Base-by-base conservation (phyloP, 129 eudicot genomes). In the Saposhnikovia divaricata region DNA sequence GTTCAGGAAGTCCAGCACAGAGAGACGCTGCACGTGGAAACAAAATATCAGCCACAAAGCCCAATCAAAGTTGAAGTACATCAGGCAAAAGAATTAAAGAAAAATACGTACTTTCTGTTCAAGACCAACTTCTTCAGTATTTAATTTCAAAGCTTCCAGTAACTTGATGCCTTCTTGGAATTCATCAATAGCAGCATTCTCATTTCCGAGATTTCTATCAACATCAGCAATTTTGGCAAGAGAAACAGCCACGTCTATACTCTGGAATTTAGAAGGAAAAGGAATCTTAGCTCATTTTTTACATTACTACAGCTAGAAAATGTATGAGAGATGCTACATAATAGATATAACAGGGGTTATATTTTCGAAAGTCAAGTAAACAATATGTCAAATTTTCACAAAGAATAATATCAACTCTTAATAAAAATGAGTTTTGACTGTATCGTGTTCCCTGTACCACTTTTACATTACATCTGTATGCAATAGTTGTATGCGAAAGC, bases 191-290 rank as follows among this genome's bases (percentile, higher is more conserved):
- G 98, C 98, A 59, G 88, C 63, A 61, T 82, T 91, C 85, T 90
- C 97, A 25, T 91, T 87, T 9, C 85, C 90, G 79, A 96, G 92
- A 84, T 91, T 93, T 82, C 97, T 89, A 80, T 95, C 97, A 46
- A 92, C 93, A 61, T 95, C 99, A 75, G 99, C 97, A 82, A 95
- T 97, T 84, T 95, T 95, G 37, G 97, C 99, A 74, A 95, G 91
- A 72, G 99, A 95, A 74, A 89, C 87, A 61, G 96, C 99, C 81
- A 92, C 90, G 80, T 95, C 99, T 51, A 95, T 78, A 39, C 84
- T 84, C 99, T 95, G 87, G 45, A 79, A 79, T 65, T 77, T 68
- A 34, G 61, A 47, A 40, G 42, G 68, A n/a, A 9, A 59, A 59
- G 10, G 4, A 70, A 74, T 2, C 18, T 21, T 23, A 80, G 74